Percentiles rank a stretch among this genome's conserved stretches.
phyloP scores from a whole-genome alignment of 352 stramenopile genomes.

The Phytophthora lateralis region DNA sequence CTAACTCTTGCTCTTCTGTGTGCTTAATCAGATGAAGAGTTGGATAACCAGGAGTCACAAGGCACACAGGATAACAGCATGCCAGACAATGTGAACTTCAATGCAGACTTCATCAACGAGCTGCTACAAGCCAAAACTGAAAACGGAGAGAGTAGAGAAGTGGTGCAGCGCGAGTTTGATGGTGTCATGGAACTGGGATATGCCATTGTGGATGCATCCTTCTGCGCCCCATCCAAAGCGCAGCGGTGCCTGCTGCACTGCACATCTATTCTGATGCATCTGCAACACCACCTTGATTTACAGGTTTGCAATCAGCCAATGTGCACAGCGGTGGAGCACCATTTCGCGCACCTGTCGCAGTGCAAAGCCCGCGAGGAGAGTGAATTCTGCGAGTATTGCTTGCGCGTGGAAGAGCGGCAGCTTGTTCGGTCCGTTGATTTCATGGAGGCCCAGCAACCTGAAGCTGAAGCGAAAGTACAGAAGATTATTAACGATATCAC shows the following conservation, averaged over 20 bases:
- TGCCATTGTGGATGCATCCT: slow-evolving; percentile 66
- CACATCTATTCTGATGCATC: slow-evolving; percentile 56
- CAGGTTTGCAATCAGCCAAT: slow-evolving; percentile 56
- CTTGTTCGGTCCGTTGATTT: slow-evolving; percentile 49
- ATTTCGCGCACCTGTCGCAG: slow-evolving; percentile 62
- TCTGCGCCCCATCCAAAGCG: slow-evolving; percentile 56
- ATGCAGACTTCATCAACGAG: slow-evolving; percentile 40
- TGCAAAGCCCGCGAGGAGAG: slow-evolving; percentile 43
- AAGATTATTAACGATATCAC: slow-evolving; percentile 57
- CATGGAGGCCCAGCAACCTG: slow-evolving; percentile 54
- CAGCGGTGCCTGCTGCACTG: slow-evolving; percentile 58
- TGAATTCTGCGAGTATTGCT: slow-evolving; percentile 59
- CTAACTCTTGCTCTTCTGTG: slow-evolving; percentile 6
- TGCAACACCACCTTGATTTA: slow-evolving; percentile 68
- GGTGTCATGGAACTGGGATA: slow-evolving; percentile 49
- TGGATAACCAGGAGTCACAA: slow-evolving; percentile 5
- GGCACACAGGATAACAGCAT: slow-evolving; percentile 20
- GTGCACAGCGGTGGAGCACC: slow-evolving; percentile 61
- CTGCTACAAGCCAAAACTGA: slow-evolving; percentile 33
- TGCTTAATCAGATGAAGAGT: slow-evolving; percentile 16
- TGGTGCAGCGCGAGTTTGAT: slow-evolving; percentile 43
- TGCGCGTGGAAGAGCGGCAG: slow-evolving; percentile 57
- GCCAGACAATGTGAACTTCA: slow-evolving; percentile 22
- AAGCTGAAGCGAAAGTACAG: slow-evolving; percentile 61
- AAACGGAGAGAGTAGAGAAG: slow-evolving; percentile 10